Conservation (phyloP, 2,329 filamentous ascomycete genomes). For the Fusarium heterosporum region DNA sequence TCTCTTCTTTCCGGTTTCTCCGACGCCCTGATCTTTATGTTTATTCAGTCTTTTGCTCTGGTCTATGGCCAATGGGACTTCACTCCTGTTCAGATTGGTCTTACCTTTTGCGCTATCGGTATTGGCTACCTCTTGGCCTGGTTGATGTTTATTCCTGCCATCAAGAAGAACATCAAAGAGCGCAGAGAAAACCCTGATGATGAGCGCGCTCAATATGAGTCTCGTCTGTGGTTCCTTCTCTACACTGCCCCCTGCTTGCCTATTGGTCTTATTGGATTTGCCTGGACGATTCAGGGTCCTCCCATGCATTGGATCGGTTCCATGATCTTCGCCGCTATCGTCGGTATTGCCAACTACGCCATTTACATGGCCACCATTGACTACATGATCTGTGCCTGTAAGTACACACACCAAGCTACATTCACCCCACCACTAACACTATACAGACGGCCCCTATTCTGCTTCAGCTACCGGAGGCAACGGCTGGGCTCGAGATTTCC, state of each 20-base stretch:
- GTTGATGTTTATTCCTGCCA: slow-evolving; percentile 68
- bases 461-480: slow-evolving; percentile 82
- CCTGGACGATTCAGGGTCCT: slow-evolving; percentile 74
- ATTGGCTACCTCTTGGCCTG: slow-evolving; percentile 74
- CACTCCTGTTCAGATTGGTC: slow-evolving; percentile 64
- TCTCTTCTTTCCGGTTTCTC: slow-evolving; percentile 79
- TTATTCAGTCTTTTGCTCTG: slow-evolving; percentile 76
- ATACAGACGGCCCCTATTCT: slow-evolving; percentile 69
- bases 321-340: slow-evolving; percentile 72
- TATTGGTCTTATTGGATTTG: slow-evolving; percentile 77
- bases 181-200: slow-evolving; percentile 62
- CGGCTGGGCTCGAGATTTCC: slow-evolving; percentile 78
- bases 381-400: slow-evolving; percentile 67
- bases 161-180: slow-evolving; percentile 64
- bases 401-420: not conserved
- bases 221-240: slow-evolving; percentile 73
- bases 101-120: slow-evolving; percentile 74
- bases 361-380: slow-evolving; percentile 84
- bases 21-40: slow-evolving; percentile 82
- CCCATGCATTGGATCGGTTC: slow-evolving; percentile 75
- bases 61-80: slow-evolving; percentile 78
- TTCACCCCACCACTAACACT: not conserved
- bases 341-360: slow-evolving; percentile 79
- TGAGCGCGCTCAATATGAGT: slow-evolving; percentile 75
- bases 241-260: slow-evolving; percentile 71